Evolutionary conservation across 1,139 yeast species (phyloP).

Genomic region (Yamadazyma spencermartinsiae): DNA sequence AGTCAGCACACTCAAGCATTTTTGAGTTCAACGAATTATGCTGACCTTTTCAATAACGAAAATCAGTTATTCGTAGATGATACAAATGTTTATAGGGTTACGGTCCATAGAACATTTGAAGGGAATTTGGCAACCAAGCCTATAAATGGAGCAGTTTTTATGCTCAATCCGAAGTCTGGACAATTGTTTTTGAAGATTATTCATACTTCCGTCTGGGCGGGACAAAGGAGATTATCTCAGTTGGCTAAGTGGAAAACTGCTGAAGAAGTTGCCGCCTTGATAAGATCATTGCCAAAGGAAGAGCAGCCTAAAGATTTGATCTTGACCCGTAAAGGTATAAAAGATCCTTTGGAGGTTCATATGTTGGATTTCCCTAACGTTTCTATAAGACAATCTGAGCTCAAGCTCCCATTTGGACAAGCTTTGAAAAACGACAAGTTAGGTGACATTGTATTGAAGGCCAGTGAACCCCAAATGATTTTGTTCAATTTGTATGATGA

Average conservation of each 20-base stretch:
- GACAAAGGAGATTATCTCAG: constrained; percentile 92
- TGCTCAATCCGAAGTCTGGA: constrained; percentile 86
- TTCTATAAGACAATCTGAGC: constrained; percentile 84
- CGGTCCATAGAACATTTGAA: constrained; percentile 88
- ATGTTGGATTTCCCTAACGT: constrained; percentile 96
- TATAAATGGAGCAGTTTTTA: constrained; percentile 89
- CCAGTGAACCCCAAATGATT: constrained; percentile 92
- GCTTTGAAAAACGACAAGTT: constrained; percentile 82
- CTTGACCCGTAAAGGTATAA: constrained; percentile 85
- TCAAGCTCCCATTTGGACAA: constrained; percentile 86
- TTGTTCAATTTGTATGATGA: constrained; percentile 90
- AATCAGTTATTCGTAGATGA: constrained; percentile 87
- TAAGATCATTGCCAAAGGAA: constrained; percentile 85
- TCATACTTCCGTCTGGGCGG: constrained; percentile 96
- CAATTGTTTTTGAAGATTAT: constrained; percentile 85
- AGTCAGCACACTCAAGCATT: constrained; percentile 93
- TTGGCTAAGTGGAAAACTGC: constrained; percentile 98
- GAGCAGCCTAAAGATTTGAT: constrained; percentile 94
- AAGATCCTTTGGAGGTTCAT: constrained; percentile 95
- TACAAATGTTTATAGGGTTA: constrained; percentile 90
- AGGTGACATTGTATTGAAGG: constrained; percentile 75
- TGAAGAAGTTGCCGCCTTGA: constrained; percentile 91
- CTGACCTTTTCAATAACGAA: constrained; percentile 84
- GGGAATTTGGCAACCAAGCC: constrained; percentile 94
- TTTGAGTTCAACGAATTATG: constrained; percentile 84